Evolutionary conservation across 768 basidiomycete genomes (phyloP), one percentile per base, ranked within the genome.

Genomic region (Suillus weaverae): DNA sequence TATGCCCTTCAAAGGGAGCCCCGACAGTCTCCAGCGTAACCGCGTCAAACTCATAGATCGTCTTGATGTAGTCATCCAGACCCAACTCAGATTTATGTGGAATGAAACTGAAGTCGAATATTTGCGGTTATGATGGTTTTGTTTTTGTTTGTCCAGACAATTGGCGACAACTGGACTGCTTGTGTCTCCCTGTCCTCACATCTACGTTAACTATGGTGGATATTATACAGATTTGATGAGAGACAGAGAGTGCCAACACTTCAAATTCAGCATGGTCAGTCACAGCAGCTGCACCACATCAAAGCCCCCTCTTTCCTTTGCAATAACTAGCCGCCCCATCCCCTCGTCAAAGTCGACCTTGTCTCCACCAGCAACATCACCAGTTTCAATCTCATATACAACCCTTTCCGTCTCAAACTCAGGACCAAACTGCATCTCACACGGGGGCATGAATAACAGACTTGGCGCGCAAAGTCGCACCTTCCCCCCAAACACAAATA

Each of bases 281-380:
- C 14, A 54, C 10, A 44, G 33, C 35, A 76, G 39, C 35, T 74
- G 67, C 7, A 73, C 66, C 59, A 76, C 66, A 8, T 74, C 75
- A 30, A 74, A 73, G 4, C 71, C 72, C 2, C 74, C 74, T 18
- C 51, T 35, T 61, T 51, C 71, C 20, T 57, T 71, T 5, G 68
- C 70, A 55, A 75, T 68, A 38, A 75, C 75, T 14, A 76, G 64
- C 20, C 73, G 70, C n/a, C 74, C 73, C 67, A 73, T 74, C 1
- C 73, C 71, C 61, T 74, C 75, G n/a, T 76, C 73, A 55, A 76
- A 74, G 59, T 75, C 75, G 59, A 74, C 66, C 60, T 62, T 67
- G 63, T 76, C 73, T 18, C 62, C 66, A 26, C 53, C 51, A 32
- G 5, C 56, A 9, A 5, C 39, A 44, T 35, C 62, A 39, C 41